Evolutionary conservation across 495 filamentous ascomycete species (phyloP), one percentile per base, ranked within the genome.

Genomic region (Trichocladium uniseriatum): DNA sequence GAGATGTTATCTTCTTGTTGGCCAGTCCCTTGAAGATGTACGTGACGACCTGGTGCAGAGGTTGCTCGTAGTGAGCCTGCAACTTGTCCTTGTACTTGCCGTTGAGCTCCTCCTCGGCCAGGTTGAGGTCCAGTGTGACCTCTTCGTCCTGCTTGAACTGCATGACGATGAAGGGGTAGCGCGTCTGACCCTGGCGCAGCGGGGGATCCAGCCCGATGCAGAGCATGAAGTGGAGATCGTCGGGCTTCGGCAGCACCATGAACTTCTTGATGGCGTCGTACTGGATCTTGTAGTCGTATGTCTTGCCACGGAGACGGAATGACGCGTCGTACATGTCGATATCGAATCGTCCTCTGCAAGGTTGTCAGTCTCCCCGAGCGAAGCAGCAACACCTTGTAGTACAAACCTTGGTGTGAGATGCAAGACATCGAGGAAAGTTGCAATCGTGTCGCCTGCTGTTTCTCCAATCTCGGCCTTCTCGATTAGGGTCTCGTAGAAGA

Each of bases 251-350:
- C 6, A 99, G 81, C 45, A 95, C 74, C 79, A 99, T 94, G 67
- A 97, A 97, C 68, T 97, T 97, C 73, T 99, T 99, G 72, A 96
- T 87, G 29, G 81, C 77, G 29, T 95, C 86, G 64, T 95, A 99
- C 69, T 95, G 88, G 53, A 99, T 95, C 76, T 99, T 99, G 79
- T 99, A 99, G 74, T 97, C 94, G 76, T 99, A 99, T 27, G 94
- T 99, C 69, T 97, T 97, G 43, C 94, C 94, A 42, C 94, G 91
- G 49, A 99, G 79, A 48, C 94, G 84, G 79, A 99, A 97, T 5
- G 94, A 97, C 1, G 81, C 80, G 64, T 97, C 94, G 77, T 97
- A 99, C 87, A 99, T 95, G 65, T 97, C 94, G 74, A 97, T 94
- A 67, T 96, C 94, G 76, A 97, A 99, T 43, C 94, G 92, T 64